Evolutionary conservation across 2,329 filamentous ascomycete species (phyloP).

Genomic region (Emmonsia crescens): DNA sequence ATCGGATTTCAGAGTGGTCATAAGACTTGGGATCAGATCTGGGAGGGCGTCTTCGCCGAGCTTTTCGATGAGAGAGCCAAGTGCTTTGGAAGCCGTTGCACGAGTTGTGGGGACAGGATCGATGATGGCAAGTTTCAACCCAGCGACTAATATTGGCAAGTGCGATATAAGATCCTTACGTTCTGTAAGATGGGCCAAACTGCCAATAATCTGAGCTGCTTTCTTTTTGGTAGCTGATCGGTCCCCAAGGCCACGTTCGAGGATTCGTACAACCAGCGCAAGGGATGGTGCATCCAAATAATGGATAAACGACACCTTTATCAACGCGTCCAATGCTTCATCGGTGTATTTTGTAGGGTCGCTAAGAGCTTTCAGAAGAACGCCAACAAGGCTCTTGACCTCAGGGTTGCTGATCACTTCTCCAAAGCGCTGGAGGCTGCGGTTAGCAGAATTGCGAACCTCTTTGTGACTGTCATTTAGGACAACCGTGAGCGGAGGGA

Average conservation of each 20-base stretch:
- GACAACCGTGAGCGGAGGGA: conserved; percentile 85
- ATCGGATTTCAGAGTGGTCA: conserved; percentile 95
- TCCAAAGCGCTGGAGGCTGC: conserved; percentile 92
- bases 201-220: conserved; percentile 93
- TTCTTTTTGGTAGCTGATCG: conserved; percentile 93
- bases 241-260: conserved; percentile 84
- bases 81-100: conserved; percentile 87
- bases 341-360: conserved; percentile 97
- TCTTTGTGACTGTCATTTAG: conserved; percentile 98
- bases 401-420: conserved; percentile 98
- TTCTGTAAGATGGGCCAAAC: conserved; percentile 90
- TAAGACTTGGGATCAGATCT: conserved; percentile 92
- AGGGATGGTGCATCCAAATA: conserved; percentile 96
- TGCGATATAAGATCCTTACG: conserved; percentile 87
- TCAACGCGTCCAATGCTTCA: conserved; percentile 81
- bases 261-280: conserved; percentile 85
- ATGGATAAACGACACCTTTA: conserved; percentile 97
- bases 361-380: conserved; percentile 90
- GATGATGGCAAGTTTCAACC: conserved; percentile 77
- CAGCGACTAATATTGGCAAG: conserved; percentile 82
- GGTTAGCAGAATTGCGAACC: conserved; percentile 81
- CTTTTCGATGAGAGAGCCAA: conserved; percentile 96
- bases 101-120: conserved; percentile 94
- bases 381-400: conserved; percentile 81
- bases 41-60: conserved; percentile 92